A percentile compares a stretch with the other conserved stretches of the same genome.
Conservation (phyloP, 1,284 basidiomycete species). For the Sanghuangporus baumii region DNA sequence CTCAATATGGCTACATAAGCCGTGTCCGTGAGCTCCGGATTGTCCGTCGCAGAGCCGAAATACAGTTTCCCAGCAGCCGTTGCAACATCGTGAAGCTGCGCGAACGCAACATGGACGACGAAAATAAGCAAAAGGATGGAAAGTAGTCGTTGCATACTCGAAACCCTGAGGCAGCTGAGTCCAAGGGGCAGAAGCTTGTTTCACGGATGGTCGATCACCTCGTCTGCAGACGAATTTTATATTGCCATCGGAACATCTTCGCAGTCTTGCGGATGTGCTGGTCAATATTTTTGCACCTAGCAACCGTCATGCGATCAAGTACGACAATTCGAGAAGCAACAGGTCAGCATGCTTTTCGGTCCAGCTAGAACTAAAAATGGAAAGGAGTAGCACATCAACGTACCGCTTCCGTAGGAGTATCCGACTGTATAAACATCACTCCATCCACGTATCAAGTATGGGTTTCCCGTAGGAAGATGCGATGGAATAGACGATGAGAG, state of each 20-base stretch:
- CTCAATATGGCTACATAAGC: conserved; percentile 22
- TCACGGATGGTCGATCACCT: not conserved
- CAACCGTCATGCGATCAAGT: not conserved
- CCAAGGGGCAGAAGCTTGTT: not conserved
- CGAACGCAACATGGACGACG: not conserved
- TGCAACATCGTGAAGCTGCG: conserved; percentile 19
- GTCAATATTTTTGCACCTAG: not conserved
- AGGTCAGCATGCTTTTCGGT: not conserved
- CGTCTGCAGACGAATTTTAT: not conserved
- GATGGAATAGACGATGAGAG: not conserved
- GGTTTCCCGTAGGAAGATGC: not conserved
- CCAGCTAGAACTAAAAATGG: not conserved
- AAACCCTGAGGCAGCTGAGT: not conserved
- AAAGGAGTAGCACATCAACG: not conserved
- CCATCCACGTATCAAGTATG: not conserved
- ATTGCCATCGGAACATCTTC: not conserved
- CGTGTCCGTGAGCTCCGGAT: conserved; percentile 22
- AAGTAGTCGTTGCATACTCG: not conserved
- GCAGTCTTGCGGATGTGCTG: not conserved
- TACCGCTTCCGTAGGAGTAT: not conserved
- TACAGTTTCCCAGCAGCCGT: conserved; percentile 23
- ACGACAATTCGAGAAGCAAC: not conserved
- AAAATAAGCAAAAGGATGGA: not conserved
- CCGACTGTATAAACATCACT: not conserved
- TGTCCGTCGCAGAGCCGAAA: conserved; percentile 25